Evolutionary conservation across 75 land plant species (phyloP).

Genomic region (Pinus tabuliformis): DNA sequence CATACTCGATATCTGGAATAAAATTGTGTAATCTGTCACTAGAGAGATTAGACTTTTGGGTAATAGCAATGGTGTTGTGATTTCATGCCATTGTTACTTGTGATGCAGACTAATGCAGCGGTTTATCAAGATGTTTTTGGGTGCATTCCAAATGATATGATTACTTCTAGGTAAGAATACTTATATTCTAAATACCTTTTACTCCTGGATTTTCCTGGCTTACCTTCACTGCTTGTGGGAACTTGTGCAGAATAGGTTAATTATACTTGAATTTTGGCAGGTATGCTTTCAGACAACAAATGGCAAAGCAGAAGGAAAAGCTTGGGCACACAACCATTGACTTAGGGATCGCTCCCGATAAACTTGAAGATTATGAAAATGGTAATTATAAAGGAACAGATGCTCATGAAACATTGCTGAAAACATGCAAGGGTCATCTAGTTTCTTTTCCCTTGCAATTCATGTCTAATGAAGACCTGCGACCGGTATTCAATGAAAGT

Average conservation of each 20-base stretch:
- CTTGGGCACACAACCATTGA: constrained; percentile 87
- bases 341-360: constrained; percentile 75
- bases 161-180: constrained; percentile 63
- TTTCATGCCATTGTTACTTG: not conserved
- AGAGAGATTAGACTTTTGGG: not conserved
- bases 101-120: constrained; percentile 53
- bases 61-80: not conserved
- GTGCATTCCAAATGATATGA: constrained; percentile 88
- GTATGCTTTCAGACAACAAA: constrained; percentile 62
- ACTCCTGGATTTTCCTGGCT: not conserved
- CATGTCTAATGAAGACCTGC: constrained; percentile 90
- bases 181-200: not conserved
- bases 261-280: constrained; percentile 25
- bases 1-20: too few species aligned
- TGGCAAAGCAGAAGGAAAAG: constrained; percentile 67
- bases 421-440: constrained; percentile 61
- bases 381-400: constrained; percentile 39
- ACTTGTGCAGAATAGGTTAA: not conserved
- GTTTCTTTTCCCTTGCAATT: constrained; percentile 85
- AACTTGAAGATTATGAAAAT: constrained; percentile 45
- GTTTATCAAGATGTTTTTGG: constrained; percentile 91
- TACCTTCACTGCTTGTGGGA: not conserved
- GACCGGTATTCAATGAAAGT: constrained; percentile 98
- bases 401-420: constrained; percentile 51
- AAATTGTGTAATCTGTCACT: not conserved